Evolutionary conservation across 2,329 filamentous ascomycete species (phyloP).

Genomic region (Xylariaceae sp.): DNA sequence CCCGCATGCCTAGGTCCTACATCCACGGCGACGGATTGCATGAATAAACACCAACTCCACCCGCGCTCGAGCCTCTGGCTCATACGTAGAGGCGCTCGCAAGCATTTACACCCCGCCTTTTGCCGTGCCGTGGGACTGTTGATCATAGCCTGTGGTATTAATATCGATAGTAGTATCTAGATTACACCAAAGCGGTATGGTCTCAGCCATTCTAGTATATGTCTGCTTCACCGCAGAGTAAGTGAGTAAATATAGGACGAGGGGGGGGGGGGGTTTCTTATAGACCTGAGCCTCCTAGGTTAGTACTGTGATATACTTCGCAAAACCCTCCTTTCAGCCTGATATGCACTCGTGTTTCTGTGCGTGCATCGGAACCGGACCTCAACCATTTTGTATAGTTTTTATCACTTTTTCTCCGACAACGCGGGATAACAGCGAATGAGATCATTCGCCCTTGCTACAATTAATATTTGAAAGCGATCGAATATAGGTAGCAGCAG

Average conservation of each 20-base stretch:
- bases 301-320: background rate
- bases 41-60: background rate
- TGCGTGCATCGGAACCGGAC: background rate
- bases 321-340: constrained; percentile 11
- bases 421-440: background rate
- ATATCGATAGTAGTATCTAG: too few relatives aligned
- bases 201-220: too few relatives aligned
- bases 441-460: background rate
- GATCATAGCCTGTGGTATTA: too few relatives aligned
- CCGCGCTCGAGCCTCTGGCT: too few relatives aligned
- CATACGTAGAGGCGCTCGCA: too few relatives aligned
- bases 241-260: too few relatives aligned
- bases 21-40: background rate
- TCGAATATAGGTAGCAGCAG: background rate
- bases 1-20: background rate
- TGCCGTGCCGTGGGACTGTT: constrained; percentile 6
- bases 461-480: background rate
- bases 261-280: background rate
- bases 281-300: background rate
- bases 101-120: constrained; percentile 17
- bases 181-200: too few relatives aligned
- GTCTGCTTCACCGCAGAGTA: too few relatives aligned
- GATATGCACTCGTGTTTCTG: constrained; percentile 1
- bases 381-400: too few relatives aligned
- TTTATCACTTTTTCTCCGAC: background rate